Base-by-base conservation (phyloP, 192 early-diverging fungal genomes). In the Powellomyces hirtus region DNA sequence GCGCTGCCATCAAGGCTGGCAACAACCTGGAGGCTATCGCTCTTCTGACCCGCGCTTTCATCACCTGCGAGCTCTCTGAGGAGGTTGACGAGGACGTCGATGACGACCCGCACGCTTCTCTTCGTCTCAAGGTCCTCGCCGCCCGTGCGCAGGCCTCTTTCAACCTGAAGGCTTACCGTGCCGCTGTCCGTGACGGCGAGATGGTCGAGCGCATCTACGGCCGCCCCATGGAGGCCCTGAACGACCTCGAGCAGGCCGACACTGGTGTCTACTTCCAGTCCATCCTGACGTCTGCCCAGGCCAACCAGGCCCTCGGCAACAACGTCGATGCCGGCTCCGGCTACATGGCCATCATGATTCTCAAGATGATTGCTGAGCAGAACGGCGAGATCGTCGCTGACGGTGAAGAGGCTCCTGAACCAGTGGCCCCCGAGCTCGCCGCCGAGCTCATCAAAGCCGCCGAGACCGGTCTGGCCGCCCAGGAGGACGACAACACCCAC, bases 271-370 rank as follows among this genome's bases (percentile, higher is more conserved):
- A 69, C 58, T 69, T 69, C 52, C 37, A 61, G 33, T 37, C 67
- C 59, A 33, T 69, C 22, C 33, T 62, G 27, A 16, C 18, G 30
- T 46, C 56, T 8, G 67, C 67, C 16, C 26, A 69, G 42, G 56
- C 58, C 27, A 14, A 69, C 67, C 27, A 49, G 13, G 59, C 56
- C 1, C 45, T 61, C 22, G 67, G 67, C 36, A 45, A 69, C 67
- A 6, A 16, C 13, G n/a, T 50, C 5, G 30, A 46, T 0, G 56
- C 67, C 36, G 38, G 42, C 31, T 11, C 67, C 0, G 59, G 42
- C 3, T 69, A 60, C 58, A 45, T 69, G 58, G 40, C 56, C 59
- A 69, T 69, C 67, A 61, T 69, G 67, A 27, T 69, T 49, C 67
- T 69, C 57, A 45, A 69, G 31, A 69, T 69, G 65, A 67, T 67